Percentiles rank a stretch among this genome's conserved stretches.
Conservation (phyloP, 805 yeast genomes). For the Yamadazyma nakazawae region DNA sequence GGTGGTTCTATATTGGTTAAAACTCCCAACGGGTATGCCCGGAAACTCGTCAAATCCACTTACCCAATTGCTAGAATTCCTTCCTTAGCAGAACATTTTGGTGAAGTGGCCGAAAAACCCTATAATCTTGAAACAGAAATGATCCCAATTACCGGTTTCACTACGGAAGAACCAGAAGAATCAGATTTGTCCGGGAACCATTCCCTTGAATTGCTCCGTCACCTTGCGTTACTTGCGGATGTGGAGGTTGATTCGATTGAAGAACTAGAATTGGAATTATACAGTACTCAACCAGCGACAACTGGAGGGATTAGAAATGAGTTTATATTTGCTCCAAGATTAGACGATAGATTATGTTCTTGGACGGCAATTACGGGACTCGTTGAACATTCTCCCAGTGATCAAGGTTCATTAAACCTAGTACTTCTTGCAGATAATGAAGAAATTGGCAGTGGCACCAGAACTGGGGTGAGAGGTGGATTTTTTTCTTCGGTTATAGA, state of each 20-base stretch:
- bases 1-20: conserved; percentile 69
- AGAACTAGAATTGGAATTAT: conserved; percentile 35
- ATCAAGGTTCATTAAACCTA: no score
- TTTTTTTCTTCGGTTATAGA: conserved; percentile 18
- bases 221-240: conserved; percentile 24
- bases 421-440: conserved; percentile 39
- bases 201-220: conserved; percentile 30
- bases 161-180: neutral
- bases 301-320: conserved; percentile 37
- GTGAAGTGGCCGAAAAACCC: conserved; percentile 51
- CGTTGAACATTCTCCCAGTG: no score
- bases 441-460: conserved; percentile 38
- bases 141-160: conserved; percentile 72
- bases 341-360: conserved; percentile 43
- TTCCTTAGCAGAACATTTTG: conserved; percentile 85
- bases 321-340: conserved; percentile 37
- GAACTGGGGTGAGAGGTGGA: conserved; percentile 40
- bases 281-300: conserved; percentile 32
- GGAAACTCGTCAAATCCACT: conserved; percentile 53
- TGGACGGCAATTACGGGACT: conserved; percentile 35
- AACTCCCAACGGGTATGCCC: conserved; percentile 33
- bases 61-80: conserved; percentile 79
- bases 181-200: conserved; percentile 16
- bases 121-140: conserved; percentile 75
- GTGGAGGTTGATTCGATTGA: conserved; percentile 22